Evolutionary conservation across 352 stramenopile species (phyloP).

Genomic region (Phytophthora capsici): DNA sequence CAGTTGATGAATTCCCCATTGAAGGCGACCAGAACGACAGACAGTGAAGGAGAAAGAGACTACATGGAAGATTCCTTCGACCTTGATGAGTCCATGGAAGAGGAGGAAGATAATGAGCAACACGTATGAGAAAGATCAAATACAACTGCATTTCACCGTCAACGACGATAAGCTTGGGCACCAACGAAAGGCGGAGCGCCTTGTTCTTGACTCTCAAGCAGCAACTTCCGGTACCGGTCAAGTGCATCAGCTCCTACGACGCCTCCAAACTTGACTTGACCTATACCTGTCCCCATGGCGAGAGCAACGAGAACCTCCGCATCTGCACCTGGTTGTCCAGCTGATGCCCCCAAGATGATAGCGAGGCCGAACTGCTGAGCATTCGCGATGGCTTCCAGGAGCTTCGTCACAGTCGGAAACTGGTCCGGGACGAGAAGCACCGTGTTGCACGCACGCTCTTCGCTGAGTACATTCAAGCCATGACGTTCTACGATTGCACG

Average conservation of each 20-base stretch:
- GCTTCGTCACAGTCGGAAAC: slow-evolving; percentile 57
- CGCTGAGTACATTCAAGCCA: slow-evolving; percentile 49
- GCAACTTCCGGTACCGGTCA: slow-evolving; percentile 66
- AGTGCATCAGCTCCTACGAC: slow-evolving; percentile 48
- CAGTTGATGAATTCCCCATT: slow-evolving; percentile 10
- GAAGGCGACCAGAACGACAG: slow-evolving; percentile 4
- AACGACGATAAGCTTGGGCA: slow-evolving; percentile 29
- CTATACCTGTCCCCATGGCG: slow-evolving; percentile 55
- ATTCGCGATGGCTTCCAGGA: slow-evolving; percentile 50
- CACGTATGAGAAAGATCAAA: slow-evolving; percentile 28
- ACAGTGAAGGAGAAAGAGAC: slow-evolving; percentile 46
- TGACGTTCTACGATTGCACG: slow-evolving; percentile 41
- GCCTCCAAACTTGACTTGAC: slow-evolving; percentile 80
- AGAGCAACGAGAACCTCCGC: slow-evolving; percentile 54
- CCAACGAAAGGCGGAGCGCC: slow-evolving; percentile 59
- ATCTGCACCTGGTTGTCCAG: slow-evolving; percentile 37
- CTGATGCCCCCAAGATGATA: slow-evolving; percentile 55
- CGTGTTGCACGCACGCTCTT: slow-evolving; percentile 70
- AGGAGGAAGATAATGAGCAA: slow-evolving; percentile 43
- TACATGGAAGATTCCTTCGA: slow-evolving; percentile 83
- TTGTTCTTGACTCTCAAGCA: slow-evolving; percentile 46
- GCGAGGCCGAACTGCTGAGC: slow-evolving; percentile 59
- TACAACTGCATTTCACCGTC: slow-evolving; percentile 14
- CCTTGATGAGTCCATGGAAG: slow-evolving; percentile 73
- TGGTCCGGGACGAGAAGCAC: slow-evolving; percentile 59